Percentiles rank a stretch among this genome's conserved stretches.
phyloP scores from a whole-genome alignment of 257 asterid species.

The Coffea eugenioides region DNA sequence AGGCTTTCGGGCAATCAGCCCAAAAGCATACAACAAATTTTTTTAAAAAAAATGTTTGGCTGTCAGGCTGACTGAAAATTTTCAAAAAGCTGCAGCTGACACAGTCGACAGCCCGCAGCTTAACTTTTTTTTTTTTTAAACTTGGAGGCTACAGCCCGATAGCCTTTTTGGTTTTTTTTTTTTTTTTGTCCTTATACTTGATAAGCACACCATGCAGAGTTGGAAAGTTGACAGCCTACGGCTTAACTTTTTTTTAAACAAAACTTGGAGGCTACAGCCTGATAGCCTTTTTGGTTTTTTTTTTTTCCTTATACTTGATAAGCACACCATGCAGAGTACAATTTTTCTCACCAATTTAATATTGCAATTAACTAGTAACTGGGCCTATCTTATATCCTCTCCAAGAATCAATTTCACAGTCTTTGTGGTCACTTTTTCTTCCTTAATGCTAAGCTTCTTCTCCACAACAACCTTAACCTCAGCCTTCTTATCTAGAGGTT shows the following conservation, averaged over 20 bases:
- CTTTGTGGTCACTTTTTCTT: conserved; percentile 57
- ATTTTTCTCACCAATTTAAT: conserved; percentile 65
- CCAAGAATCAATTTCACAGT: conserved; percentile 71
- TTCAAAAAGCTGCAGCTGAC: too few species aligned
- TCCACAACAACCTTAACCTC: conserved; percentile 73
- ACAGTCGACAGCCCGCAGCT: too few species aligned
- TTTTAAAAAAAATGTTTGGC: too few species aligned
- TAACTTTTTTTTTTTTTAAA: too few species aligned
- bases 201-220: conserved; percentile 76
- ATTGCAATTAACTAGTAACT: conserved; percentile 62
- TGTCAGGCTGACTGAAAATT: too few species aligned
- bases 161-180: too few species aligned
- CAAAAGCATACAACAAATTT: too few species aligned
- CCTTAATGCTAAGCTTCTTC: conserved; percentile 62
- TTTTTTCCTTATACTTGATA: conserved; percentile 75
- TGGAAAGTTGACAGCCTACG: conserved; percentile 17
- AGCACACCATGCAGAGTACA: conserved; percentile 76
- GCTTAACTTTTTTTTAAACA: too few species aligned
- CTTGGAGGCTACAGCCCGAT: too few species aligned
- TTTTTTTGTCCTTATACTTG: conserved; percentile 80
- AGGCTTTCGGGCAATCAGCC: too few species aligned
- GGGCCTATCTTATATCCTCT: conserved; percentile 91
- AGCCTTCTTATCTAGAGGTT: conserved; percentile 47
- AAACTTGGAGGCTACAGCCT: too few species aligned
- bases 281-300: too few species aligned